Evolutionary conservation across 1,139 yeast genomes (phyloP), one percentile per base, ranked within the genome.

Genomic region (Kazachstania sp.): DNA sequence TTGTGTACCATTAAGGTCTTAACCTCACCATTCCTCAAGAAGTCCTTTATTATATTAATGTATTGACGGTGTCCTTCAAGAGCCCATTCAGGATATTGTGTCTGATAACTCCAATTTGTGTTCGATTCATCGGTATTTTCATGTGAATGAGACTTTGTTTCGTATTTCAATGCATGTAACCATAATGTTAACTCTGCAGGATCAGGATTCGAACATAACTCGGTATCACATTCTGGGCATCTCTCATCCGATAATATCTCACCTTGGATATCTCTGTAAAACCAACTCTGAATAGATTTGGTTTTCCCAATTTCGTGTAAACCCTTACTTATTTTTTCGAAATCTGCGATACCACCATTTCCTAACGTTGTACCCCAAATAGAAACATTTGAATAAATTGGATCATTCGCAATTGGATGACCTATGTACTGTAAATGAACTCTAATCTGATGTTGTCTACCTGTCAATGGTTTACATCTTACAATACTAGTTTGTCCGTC

Each of bases 401-500:
- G 97, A 64, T 92, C 99, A 63, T 92, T 92, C 26, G 95, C 95
- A 45, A 92, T 92, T 1, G 98, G 96, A 58, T 78, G 78, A 0
- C 97, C 97, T 29, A 92, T 60, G 56, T 74, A 85, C 64, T 92
- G 97, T 47, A 94, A 68, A 68, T 92, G 98, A 0, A 92, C 95
- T 47, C 98, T 70, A 44, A 92, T 87, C 63, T 92, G 98, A 64
- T 92, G 98, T 0, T 97, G 87, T 58, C 98, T 73, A 0, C 98
- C 98, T 0, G 98, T 90, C 19, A 77, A 67, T 1, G 98, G 98
- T 51, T 71, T 75, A 64, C 97, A 90, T 49, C 79, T 74, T 2
- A 92, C 96, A 37, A 94, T 72, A 49, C 95, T 79, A 26, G 78
- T 70, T 49, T 66, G 68, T 7, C 86, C 81, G 56, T 64, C 68